These are phyloP conservation scores for Silene coronaria DNA, from an alignment of 179 eudicot species.

Conservation along the genomic window DNA sequence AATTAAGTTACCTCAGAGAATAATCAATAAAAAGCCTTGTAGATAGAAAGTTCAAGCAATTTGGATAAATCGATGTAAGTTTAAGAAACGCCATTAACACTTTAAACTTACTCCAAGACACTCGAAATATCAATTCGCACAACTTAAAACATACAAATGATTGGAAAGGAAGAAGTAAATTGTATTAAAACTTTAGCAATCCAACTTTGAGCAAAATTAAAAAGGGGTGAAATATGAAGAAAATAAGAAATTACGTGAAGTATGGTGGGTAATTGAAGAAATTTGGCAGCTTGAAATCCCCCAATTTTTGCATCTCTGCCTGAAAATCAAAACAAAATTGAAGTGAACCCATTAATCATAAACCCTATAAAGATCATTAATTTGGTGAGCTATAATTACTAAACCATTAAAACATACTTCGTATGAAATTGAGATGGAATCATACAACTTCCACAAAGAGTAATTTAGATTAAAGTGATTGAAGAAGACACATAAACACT, in stretches of 20 bases:
- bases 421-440: too few species aligned
- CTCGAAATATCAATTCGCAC: background rate
- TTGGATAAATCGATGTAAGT: too few species aligned
- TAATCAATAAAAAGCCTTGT: too few species aligned
- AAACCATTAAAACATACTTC: too few species aligned
- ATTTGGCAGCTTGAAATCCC: slow-evolving; percentile 84
- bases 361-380: too few species aligned
- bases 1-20: too few species aligned
- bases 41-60: too few species aligned
- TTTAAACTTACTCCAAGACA: background rate
- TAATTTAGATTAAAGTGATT: too few species aligned
- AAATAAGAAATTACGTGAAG: slow-evolving; percentile 59
- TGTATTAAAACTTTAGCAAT: background rate
- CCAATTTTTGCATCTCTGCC: slow-evolving; percentile 68
- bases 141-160: background rate
- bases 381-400: too few species aligned
- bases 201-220: background rate
- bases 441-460: too few species aligned
- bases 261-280: slow-evolving; percentile 96
- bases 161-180: too few species aligned
- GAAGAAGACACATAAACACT: too few species aligned
- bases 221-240: background rate
- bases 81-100: background rate
- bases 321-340: background rate
- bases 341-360: background rate